A percentile compares a stretch with the other conserved stretches of the same genome.
Evolutionary conservation across 345 rosid genomes (phyloP).

Genomic region (Atalantia buxifolia): DNA sequence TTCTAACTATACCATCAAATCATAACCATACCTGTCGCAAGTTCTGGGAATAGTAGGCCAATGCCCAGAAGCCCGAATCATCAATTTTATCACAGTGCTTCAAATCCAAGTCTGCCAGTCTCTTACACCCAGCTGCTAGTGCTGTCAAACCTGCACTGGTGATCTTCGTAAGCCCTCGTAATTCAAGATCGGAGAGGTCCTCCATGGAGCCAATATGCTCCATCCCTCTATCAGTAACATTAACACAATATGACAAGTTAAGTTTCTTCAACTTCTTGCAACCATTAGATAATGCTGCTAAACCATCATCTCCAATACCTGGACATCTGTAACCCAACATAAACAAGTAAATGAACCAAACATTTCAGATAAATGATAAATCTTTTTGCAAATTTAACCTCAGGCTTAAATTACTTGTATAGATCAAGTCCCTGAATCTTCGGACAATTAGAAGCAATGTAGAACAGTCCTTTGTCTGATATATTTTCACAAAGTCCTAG

Average conservation of each 20-base stretch:
- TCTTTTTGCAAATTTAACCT: background rate
- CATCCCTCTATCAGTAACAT: conserved; percentile 64
- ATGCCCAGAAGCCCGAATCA: conserved; percentile 77
- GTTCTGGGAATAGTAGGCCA: conserved; percentile 61
- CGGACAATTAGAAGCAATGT: conserved; percentile 59
- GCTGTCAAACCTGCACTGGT: conserved; percentile 63
- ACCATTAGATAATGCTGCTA: conserved; percentile 66
- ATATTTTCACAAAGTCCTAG: conserved; percentile 70
- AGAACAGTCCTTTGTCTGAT: conserved; percentile 66
- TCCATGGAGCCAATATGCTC: conserved; percentile 45
- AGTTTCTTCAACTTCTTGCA: conserved; percentile 77
- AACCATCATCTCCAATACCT: conserved; percentile 67
- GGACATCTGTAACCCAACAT: conserved; percentile 44
- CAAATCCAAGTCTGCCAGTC: conserved; percentile 65
- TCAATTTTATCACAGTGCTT: conserved; percentile 68
- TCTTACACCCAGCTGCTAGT: conserved; percentile 58
- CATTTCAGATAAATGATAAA: background rate
- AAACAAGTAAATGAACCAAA: conserved; percentile 10
- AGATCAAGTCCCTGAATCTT: conserved; percentile 75
- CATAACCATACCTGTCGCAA: conserved; percentile 64
- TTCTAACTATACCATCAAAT: background rate
- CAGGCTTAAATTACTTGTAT: conserved; percentile 56
- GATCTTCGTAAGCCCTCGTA: conserved; percentile 57
- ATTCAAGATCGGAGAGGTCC: conserved; percentile 64
- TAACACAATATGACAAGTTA: conserved; percentile 72